Evolutionary conservation across 2,329 filamentous ascomycete species (phyloP).

Genomic region (Verticillium zaregamsianum): DNA sequence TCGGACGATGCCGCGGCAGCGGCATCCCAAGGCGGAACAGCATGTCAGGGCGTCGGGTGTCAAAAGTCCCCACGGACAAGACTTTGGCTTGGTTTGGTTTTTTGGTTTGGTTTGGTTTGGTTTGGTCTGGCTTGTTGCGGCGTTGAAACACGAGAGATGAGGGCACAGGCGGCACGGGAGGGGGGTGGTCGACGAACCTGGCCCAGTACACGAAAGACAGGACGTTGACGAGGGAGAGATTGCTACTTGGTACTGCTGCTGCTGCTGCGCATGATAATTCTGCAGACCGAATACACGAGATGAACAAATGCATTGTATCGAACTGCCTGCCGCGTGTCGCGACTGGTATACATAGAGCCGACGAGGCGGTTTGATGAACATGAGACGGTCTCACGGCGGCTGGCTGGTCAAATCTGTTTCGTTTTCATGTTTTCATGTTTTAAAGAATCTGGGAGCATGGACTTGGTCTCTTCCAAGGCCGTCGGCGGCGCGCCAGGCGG

Average conservation of each 20-base stretch:
- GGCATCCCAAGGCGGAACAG: not conserved
- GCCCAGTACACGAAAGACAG: not conserved
- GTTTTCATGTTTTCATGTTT: no score
- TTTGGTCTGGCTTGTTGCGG: not conserved
- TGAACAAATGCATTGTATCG: not conserved
- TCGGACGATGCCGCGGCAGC: not conserved
- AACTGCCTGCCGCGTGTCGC: not conserved
- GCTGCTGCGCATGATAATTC: not conserved
- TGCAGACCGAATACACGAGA: not conserved
- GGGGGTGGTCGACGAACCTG: not conserved
- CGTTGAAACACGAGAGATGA: not conserved
- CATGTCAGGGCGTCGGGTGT: not conserved
- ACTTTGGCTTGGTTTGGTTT: not conserved
- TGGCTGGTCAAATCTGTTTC: no score
- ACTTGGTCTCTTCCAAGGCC: no score
- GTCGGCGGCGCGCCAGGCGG: not conserved
- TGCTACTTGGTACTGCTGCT: not conserved
- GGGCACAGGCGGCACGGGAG: not conserved
- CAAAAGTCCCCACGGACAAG: not conserved
- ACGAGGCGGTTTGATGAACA: no score
- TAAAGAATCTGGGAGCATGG: no score
- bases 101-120: not conserved
- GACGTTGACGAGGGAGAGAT: not conserved
- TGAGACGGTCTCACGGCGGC: no score
- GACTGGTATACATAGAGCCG: no score